These are phyloP conservation scores for Fomitopsis betulina DNA, from an alignment of 1,284 basidiomycete species.

Conservation along the genomic window DNA sequence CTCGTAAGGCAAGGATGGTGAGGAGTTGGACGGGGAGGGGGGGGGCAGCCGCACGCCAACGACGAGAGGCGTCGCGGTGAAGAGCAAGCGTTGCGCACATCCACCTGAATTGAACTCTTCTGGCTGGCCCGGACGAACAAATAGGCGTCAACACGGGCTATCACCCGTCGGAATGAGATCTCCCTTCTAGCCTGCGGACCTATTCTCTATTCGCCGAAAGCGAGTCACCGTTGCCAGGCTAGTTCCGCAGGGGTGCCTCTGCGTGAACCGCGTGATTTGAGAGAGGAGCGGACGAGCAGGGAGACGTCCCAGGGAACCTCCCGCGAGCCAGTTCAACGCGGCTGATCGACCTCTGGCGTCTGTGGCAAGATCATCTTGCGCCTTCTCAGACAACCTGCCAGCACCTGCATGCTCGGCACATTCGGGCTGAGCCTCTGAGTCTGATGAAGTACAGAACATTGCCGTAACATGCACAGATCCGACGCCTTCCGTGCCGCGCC, in stretches of 20 bases:
- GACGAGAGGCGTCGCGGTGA: conserved; percentile 17
- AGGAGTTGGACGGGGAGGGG: conserved; percentile 6
- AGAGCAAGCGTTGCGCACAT: conserved; percentile 8
- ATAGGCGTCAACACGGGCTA: conserved; percentile 1
- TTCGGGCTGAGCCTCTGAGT: not conserved
- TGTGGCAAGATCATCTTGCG: not conserved
- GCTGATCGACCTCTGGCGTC: not conserved
- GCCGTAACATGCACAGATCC: not conserved
- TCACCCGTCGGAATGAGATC: not conserved
- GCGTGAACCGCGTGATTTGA: not conserved
- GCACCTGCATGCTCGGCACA: not conserved
- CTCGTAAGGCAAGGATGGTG: conserved; percentile 16
- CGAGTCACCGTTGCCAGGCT: not conserved
- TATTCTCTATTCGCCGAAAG: not conserved
- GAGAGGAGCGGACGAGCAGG: not conserved
- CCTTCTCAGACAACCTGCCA: not conserved
- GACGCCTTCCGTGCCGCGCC: too few relatives aligned
- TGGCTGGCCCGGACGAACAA: conserved; percentile 8
- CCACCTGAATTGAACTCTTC: conserved; percentile 14
- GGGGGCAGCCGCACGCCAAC: conserved; percentile 2
- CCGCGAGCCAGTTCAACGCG: not conserved
- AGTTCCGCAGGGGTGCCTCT: not conserved
- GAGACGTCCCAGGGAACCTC: not conserved
- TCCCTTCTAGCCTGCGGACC: not conserved
- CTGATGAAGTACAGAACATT: not conserved